Evolutionary conservation across 2,329 filamentous ascomycete species (phyloP).

Genomic region (Rutstroemia sp.): DNA sequence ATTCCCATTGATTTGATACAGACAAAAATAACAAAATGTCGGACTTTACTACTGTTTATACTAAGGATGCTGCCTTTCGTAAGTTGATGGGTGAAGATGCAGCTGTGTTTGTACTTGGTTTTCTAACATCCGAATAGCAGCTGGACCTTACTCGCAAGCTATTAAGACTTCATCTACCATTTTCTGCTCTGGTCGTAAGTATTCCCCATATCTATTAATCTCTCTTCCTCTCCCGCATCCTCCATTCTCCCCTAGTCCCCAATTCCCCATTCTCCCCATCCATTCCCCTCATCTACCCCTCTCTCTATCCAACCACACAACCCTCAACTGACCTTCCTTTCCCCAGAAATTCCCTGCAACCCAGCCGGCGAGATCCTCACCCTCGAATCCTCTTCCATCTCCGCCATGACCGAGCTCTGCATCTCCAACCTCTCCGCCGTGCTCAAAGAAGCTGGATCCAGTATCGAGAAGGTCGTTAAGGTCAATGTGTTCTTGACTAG

Average conservation of each 20-base stretch:
- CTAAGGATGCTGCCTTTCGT: constrained; percentile 30
- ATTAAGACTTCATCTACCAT: constrained; percentile 59
- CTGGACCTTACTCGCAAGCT: constrained; percentile 10
- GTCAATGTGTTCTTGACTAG: constrained; percentile 73
- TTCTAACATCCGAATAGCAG: constrained; percentile 5
- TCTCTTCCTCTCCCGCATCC: neutral
- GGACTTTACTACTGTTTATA: constrained; percentile 28
- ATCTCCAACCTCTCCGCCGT: constrained; percentile 82
- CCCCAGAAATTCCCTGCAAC: constrained; percentile 39
- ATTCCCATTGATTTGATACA: neutral
- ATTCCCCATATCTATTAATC: neutral
- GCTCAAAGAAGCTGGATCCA: constrained; percentile 73
- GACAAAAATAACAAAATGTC: constrained; percentile 22
- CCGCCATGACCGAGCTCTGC: constrained; percentile 57
- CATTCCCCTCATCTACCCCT: neutral
- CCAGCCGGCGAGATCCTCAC: constrained; percentile 27
- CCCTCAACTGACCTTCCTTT: constrained; percentile 54
- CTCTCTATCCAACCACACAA: no score
- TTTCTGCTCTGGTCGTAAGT: constrained; percentile 51
- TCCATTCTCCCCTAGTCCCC: neutral
- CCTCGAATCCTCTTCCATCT: constrained; percentile 49
- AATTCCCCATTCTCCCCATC: neutral
- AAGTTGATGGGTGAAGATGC: constrained; percentile 10
- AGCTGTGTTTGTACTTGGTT: neutral
- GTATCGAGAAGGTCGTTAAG: constrained; percentile 79